Base-by-base conservation (phyloP, 1,139 yeast genomes). In the Scheffersomyces illinoinensis region DNA sequence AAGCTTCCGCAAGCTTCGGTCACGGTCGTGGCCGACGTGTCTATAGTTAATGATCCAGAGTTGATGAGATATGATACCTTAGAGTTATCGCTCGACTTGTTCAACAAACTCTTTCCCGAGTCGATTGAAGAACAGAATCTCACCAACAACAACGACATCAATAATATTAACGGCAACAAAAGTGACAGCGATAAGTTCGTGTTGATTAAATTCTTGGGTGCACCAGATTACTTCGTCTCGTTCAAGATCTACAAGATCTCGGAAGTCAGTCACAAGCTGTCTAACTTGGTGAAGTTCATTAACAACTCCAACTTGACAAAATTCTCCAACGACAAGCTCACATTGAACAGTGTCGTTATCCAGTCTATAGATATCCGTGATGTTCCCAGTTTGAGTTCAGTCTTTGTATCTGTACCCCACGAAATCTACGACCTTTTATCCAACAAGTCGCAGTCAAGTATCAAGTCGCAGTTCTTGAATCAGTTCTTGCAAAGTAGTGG, bases 361-460 rank as follows among this genome's bases (percentile, higher is more conserved):
- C 79, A 76, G 61, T 69, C 79, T 2, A 72, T 79, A 7, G 65
- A 66, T 48, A 50, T 54, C 3, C 53, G 56, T 1, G 68, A 68
- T 46, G 76, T 81, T 18, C 79, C 81, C 0, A 43, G 47, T n/a
- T 68, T 81, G 23, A 64, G 69, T 1, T 72, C 71, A 57, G 65
- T 79, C 4, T 79, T 75, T 58, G 76, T 85, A 1, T 70, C 79
- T 0, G 79, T 83, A n/a, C 87, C 88, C 0, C 61, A 63, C 6
- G 81, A 76, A 52, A 76, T 85, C 7, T 85, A 81, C 63, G 66
- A 70, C 5, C 66, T 84, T 2, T 67, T 84, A 52, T 69, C 74
- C 51, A 60, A 61, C 26, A 71, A 72, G 53, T 62, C 77, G 0
- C 64, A 65, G 33, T 68, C 66, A 17, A 61, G 71, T 2, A 68